These are phyloP conservation scores for Suillus plorans DNA, from an alignment of 768 basidiomycete species.

Conservation along the genomic window DNA sequence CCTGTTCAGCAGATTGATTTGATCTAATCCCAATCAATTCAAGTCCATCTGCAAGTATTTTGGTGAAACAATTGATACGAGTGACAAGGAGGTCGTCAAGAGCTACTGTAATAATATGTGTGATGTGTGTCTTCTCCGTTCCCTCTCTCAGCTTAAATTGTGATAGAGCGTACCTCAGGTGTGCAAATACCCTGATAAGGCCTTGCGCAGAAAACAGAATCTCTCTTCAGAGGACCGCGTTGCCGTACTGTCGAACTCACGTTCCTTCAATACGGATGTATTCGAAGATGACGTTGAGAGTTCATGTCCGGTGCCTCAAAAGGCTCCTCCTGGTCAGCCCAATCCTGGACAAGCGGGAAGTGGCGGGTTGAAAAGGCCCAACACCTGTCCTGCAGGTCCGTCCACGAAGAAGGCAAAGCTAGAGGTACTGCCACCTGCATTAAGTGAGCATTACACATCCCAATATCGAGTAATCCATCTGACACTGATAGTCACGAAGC, in stretches of 20 bases:
- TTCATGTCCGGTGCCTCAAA: neutral
- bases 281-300: neutral
- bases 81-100: slow-evolving; percentile 42
- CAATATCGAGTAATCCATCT: neutral
- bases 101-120: slow-evolving; percentile 76
- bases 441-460: slow-evolving; percentile 17
- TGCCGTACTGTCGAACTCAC: slow-evolving; percentile 18
- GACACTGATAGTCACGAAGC: slow-evolving; percentile 42
- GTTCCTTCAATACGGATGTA: neutral
- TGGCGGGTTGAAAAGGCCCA: slow-evolving; percentile 24
- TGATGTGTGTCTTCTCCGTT: slow-evolving; percentile 52
- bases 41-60: slow-evolving; percentile 81
- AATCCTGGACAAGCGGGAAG: slow-evolving; percentile 4
- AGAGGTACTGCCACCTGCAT: slow-evolving; percentile 20
- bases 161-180: slow-evolving; percentile 43
- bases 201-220: slow-evolving; percentile 44
- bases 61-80: slow-evolving; percentile 61
- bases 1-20: neutral
- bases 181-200: slow-evolving; percentile 77
- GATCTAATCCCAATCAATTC: neutral
- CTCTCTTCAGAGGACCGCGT: slow-evolving; percentile 45
- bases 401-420: slow-evolving; percentile 23
- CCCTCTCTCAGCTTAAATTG: neutral
- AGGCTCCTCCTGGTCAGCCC: neutral
- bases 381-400: slow-evolving; percentile 12